These are phyloP conservation scores for Fusarium citri DNA, from an alignment of 2,329 filamentous ascomycete species.

Conservation along the genomic window DNA sequence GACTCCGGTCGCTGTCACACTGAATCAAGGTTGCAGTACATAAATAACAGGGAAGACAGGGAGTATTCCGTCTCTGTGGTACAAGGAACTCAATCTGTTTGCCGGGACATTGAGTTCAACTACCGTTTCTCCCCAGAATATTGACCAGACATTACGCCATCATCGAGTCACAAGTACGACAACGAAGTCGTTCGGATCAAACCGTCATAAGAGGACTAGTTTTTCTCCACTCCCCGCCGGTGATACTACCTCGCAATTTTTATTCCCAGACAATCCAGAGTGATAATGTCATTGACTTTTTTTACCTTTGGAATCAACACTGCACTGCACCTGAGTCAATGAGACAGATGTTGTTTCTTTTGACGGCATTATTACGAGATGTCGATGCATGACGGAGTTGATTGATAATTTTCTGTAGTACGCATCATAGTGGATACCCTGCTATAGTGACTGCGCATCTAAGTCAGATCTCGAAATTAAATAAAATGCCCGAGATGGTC, in stretches of 20 bases:
- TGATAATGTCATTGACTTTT: conserved; percentile 28
- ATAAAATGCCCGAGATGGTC: conserved; percentile 6
- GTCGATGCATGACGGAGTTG: conserved; percentile 3
- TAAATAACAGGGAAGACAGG: not conserved
- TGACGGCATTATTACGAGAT: conserved; percentile 24
- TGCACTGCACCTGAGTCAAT: too few species aligned
- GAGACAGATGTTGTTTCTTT: not conserved
- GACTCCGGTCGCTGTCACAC: not conserved
- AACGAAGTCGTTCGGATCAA: not conserved
- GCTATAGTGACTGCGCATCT: not conserved
- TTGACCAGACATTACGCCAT: conserved; percentile 28
- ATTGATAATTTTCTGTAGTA: conserved; percentile 1
- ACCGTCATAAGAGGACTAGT: not conserved
- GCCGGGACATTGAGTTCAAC: not conserved
- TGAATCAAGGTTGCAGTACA: not conserved
- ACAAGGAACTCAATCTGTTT: not conserved
- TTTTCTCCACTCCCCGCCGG: conserved; percentile 5
- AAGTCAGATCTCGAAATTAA: not conserved
- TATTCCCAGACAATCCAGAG: not conserved
- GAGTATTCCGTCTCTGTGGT: not conserved
- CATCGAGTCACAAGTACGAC: conserved; percentile 20
- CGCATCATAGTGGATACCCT: conserved; percentile 26
- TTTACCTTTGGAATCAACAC: not conserved
- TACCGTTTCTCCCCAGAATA: not conserved
- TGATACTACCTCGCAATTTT: conserved; percentile 8